Conservation (phyloP, 805 yeast genomes). For the Yarrowia keelungensis region DNA sequence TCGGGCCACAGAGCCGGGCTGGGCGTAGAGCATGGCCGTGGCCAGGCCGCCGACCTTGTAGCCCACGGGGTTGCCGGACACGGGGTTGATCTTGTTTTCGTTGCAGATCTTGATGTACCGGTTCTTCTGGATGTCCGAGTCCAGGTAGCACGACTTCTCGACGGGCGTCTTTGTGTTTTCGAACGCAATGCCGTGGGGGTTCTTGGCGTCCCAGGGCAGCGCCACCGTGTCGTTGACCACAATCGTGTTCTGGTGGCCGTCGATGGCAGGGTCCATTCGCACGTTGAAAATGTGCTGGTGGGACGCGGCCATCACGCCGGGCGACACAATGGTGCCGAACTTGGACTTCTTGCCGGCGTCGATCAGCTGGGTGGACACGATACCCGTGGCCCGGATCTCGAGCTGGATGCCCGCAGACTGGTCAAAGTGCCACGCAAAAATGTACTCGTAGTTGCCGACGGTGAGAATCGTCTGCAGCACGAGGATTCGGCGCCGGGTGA, state of each 20-base stretch:
- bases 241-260: conserved; percentile 79
- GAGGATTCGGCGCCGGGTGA: conserved; percentile 75
- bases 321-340: conserved; percentile 76
- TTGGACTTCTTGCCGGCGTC: conserved; percentile 71
- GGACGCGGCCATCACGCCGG: conserved; percentile 81
- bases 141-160: conserved; percentile 74
- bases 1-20: conserved; percentile 66
- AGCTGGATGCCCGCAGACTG: conserved; percentile 80
- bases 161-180: conserved; percentile 66
- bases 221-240: conserved; percentile 72
- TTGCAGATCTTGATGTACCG: conserved; percentile 79
- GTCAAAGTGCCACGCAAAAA: conserved; percentile 72
- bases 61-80: conserved; percentile 76
- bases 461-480: conserved; percentile 84
- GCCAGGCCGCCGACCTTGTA: conserved; percentile 80
- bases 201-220: conserved; percentile 61
- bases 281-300: conserved; percentile 82
- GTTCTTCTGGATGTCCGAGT: conserved; percentile 77
- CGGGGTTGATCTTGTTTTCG: conserved; percentile 72
- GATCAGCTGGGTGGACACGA: conserved; percentile 82
- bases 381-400: conserved; percentile 87
- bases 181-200: conserved; percentile 76
- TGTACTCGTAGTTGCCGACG: conserved; percentile 84
- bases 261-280: conserved; percentile 82
- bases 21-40: conserved; percentile 76